phyloP scores from a whole-genome alignment of 2,329 filamentous ascomycete species.

The Pleurostoma richardsiae region DNA sequence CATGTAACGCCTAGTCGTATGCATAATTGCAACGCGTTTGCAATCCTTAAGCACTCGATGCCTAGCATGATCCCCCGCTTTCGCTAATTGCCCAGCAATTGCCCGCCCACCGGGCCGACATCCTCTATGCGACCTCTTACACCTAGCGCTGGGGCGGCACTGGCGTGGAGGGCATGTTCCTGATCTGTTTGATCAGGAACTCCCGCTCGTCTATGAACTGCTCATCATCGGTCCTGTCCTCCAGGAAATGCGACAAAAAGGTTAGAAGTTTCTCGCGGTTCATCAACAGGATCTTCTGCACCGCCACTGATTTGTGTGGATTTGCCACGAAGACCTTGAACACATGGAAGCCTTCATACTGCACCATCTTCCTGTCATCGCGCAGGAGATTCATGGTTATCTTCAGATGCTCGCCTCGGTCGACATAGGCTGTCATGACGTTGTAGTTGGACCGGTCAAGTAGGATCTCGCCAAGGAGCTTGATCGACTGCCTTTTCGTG shows the following conservation, averaged over 20 bases:
- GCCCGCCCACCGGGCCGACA: neutral
- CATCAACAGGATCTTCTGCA: constrained; percentile 93
- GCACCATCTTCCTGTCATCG: constrained; percentile 97
- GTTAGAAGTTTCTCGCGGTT: constrained; percentile 86
- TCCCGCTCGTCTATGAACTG: constrained; percentile 98
- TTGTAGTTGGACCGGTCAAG: constrained; percentile 94
- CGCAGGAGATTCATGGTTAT: constrained; percentile 96
- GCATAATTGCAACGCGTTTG: neutral
- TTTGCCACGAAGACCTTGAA: constrained; percentile 99
- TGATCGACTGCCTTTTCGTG: constrained; percentile 96
- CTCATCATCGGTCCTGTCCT: constrained; percentile 93
- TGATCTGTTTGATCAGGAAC: constrained; percentile 93
- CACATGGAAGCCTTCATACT: constrained; percentile 98
- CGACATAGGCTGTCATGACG: constrained; percentile 97
- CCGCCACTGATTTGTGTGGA: constrained; percentile 93
- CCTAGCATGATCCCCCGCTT: no score
- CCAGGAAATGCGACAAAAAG: constrained; percentile 87
- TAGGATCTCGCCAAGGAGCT: constrained; percentile 89
- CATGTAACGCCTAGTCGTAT: neutral
- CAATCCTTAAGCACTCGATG: neutral
- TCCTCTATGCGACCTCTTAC: constrained; percentile 1
- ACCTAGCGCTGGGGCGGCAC: constrained; percentile 42
- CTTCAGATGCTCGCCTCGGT: constrained; percentile 92
- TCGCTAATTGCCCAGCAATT: no score
- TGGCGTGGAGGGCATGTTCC: constrained; percentile 57